Conservation (phyloP, 768 basidiomycete genomes). For the Russula virescens region DNA sequence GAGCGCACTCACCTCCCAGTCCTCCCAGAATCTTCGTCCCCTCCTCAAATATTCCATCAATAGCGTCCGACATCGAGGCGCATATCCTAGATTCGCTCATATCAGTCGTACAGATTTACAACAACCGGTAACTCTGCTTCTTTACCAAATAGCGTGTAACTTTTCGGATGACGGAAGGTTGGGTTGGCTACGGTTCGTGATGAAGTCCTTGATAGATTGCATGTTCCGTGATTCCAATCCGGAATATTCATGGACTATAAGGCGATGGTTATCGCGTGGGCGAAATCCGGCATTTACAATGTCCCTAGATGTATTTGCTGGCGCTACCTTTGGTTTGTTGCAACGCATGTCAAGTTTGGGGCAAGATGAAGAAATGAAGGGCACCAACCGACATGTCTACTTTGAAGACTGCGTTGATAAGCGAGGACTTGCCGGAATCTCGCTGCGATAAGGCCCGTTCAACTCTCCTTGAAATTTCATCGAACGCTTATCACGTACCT, state of each 20-base stretch:
- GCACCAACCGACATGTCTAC: slow-evolving; percentile 7
- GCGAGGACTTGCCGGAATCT: slow-evolving; percentile 12
- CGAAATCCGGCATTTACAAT: neutral
- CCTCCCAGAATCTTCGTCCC: neutral
- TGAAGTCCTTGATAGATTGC: neutral
- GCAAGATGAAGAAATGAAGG: neutral
- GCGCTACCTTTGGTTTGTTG: neutral
- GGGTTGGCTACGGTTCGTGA: neutral
- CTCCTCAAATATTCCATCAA: neutral
- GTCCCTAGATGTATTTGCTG: neutral
- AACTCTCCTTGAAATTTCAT: neutral
- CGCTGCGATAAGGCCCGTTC: neutral
- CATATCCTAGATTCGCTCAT: slow-evolving; percentile 3
- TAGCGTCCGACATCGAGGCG: neutral
- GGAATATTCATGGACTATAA: neutral
- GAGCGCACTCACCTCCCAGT: neutral
- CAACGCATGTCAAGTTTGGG: neutral
- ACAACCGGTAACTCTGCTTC: neutral
- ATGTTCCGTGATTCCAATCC: neutral
- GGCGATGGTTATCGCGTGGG: neutral
- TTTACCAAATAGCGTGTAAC: slow-evolving; percentile 14
- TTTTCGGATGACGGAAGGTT: neutral
- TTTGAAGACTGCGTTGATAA: slow-evolving; percentile 1
- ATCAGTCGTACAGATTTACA: neutral
- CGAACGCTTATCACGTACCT: neutral